phyloP scores from a whole-genome alignment of 306 rosid genomes.

The Pterocarpus macrocarpus region DNA sequence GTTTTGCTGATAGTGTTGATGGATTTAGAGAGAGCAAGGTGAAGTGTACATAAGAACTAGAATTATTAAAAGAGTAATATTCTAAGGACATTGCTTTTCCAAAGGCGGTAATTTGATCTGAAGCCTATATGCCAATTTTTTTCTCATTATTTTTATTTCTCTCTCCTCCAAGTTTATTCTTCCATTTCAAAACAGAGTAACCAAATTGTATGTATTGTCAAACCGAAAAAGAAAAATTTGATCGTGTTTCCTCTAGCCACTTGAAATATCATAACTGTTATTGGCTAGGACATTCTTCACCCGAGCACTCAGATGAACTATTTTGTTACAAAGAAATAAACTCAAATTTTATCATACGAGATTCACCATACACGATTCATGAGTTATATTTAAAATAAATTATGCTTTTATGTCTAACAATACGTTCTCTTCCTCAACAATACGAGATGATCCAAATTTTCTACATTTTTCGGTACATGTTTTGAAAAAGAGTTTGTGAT shows the following conservation, averaged over 20 bases:
- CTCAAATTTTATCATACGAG: neutral
- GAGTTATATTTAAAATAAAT: too few species aligned
- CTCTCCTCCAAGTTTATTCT: neutral
- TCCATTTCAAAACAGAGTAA: constrained; percentile 6
- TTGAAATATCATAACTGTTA: constrained; percentile 5
- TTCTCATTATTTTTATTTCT: too few species aligned
- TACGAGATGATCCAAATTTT: neutral
- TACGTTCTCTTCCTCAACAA: too few species aligned
- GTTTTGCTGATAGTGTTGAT: constrained; percentile 38
- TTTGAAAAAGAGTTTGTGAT: too few species aligned
- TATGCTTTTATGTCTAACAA: too few species aligned
- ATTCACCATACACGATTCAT: neutral
- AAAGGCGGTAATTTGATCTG: constrained; percentile 20
- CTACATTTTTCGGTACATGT: too few species aligned
- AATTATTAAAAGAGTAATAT: constrained; percentile 20
- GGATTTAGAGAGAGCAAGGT: constrained; percentile 37
- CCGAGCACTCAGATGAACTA: constrained; percentile 34
- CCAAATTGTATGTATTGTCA: constrained; percentile 9
- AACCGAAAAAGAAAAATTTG: neutral
- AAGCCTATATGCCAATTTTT: constrained; percentile 25
- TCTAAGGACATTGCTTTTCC: constrained; percentile 38
- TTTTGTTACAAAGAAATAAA: neutral
- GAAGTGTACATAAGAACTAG: constrained; percentile 50
- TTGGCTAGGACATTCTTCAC: constrained; percentile 23
- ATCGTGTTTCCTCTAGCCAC: neutral